Base-by-base conservation (phyloP, 2,329 filamentous ascomycete species). In the Sarocladium brachiariae region DNA sequence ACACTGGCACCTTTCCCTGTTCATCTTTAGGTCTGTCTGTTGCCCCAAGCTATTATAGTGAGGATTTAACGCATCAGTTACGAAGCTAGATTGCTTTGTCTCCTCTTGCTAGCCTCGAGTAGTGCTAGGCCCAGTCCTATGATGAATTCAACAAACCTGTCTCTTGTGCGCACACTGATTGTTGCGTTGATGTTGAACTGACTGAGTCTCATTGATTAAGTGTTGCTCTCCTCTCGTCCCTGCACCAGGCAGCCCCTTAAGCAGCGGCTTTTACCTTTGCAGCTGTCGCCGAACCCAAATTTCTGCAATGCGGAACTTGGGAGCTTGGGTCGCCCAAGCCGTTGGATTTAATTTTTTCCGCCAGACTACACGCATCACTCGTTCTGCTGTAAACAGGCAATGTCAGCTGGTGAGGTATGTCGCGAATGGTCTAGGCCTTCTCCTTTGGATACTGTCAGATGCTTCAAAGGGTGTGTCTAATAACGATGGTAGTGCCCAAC, bases 351-450 rank as follows among this genome's bases (percentile, higher is more conserved):
- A n/a, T n/a, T n/a, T n/a, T n/a, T n/a, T n/a, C n/a, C n/a, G n/a
- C n/a, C n/a, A n/a, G n/a, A n/a, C n/a, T n/a, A n/a, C n/a, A n/a
- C n/a, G n/a, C n/a, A n/a, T n/a, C n/a, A n/a, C n/a, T n/a, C n/a
- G n/a, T n/a, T n/a, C n/a, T n/a, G 23, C 21, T 4, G 4, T 45
- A n/a, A 24, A 16, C 21, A 25, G 24, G 21, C 39, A n/a, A 25
- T 16, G 27, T 47, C 24, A 25, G 24, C 16, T 31, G 43, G 25
- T 31, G 19, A 47, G 27, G 43, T 21, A 47, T 47, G 43, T 25
- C 43, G 43, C 25, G 14, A 21, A 16, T 33, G 43, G 43, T 47
- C 43, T 47, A 47, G 43, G 27, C 43, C 43, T 47, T 47, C 16
- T 19, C 25, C 43, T 25, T 47, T 19, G 4, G 18, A 47, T 47